A percentile compares a stretch with the other conserved stretches of the same genome.
Conservation (phyloP, 352 stramenopile species). For the Paralagenidium karlingii region DNA sequence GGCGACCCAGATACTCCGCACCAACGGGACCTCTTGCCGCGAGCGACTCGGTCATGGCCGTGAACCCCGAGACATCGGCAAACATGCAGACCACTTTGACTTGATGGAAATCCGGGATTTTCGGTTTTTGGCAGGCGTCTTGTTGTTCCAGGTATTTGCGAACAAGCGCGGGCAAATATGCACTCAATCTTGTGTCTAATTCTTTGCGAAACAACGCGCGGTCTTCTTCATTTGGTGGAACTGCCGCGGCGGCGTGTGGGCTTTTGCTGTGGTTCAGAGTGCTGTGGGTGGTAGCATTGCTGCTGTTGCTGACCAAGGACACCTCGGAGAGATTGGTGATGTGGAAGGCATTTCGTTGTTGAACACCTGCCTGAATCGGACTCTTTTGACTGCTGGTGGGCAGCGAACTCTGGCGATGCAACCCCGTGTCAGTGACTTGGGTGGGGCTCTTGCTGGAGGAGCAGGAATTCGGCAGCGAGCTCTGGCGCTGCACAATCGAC, state of each 20-base stretch:
- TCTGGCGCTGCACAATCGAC: no score
- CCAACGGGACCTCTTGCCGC: constrained; percentile 70
- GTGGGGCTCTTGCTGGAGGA: no score
- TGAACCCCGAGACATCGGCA: constrained; percentile 91
- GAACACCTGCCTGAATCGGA: no score
- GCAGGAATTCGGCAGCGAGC: no score
- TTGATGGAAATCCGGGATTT: constrained; percentile 59
- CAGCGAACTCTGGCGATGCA: no score
- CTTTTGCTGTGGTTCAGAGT: not conserved
- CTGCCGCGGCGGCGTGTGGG: constrained; percentile 6
- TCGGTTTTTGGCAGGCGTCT: constrained; percentile 16
- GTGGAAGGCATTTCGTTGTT: no score
- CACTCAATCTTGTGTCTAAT: constrained; percentile 70
- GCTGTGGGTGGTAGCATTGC: not conserved
- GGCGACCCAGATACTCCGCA: constrained; percentile 81
- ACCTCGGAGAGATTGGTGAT: no score
- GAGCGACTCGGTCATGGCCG: constrained; percentile 86
- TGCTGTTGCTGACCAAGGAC: constrained; percentile 1
- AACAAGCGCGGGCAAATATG: constrained; percentile 72
- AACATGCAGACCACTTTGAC: constrained; percentile 86
- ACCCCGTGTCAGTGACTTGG: no score
- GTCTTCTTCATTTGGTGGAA: constrained; percentile 17
- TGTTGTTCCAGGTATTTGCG: constrained; percentile 60
- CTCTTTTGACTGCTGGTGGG: no score
- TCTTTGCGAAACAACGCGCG: no score